Base-by-base conservation (phyloP, 1,139 yeast genomes). In the Protomyces gravidus region DNA sequence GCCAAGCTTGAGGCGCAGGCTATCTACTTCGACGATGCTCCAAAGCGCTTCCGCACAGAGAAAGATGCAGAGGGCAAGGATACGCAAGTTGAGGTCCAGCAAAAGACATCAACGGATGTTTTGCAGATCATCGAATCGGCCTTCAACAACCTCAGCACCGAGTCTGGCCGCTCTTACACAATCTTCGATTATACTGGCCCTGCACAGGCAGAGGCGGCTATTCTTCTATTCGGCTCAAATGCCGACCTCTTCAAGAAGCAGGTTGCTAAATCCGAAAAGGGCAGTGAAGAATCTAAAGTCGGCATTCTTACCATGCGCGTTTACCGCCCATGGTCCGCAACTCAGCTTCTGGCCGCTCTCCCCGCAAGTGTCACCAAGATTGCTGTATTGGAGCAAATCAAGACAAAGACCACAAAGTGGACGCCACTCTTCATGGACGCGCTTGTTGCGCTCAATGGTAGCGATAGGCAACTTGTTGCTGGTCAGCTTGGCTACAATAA, bases 341-440 rank as follows among this genome's bases (percentile, higher is more conserved):
- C 73, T 13, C 71, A 74, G 19, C 75, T 89, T 47, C 74, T 84
- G 55, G 68, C 75, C 2, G 68, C 74, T 1, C 69, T 88, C 42
- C 92, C 95, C 28, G 65, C 78, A 0, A 70, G 82, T 1, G 80
- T 85, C 39, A 77, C 77, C 58, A 77, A 80, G 27, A 74, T 90
- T 59, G 83, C 85, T 1, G 75, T 89, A 49, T 77, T 86, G 19
- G 89, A 80, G 72, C 95, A 80, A 74, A 73, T 77, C 55, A 74
- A 77, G 47, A 73, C 72, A 60, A 76, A 69, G 52, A 71, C 83
- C 13, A 75, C 80, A n/a, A 69, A 76, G 30, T 81, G 83, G 72
- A 86, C 80, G 72, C 80, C 92, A 74, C 75, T 88, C 50, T 78
- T 86, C 65, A 80, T 89, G 66, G 96, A 89, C 70, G 81, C 89